Percentiles rank a stretch among this genome's conserved stretches.
Evolutionary conservation across 495 filamentous ascomycete genomes (phyloP).

Genomic region (Chaetomium cochliodes): DNA sequence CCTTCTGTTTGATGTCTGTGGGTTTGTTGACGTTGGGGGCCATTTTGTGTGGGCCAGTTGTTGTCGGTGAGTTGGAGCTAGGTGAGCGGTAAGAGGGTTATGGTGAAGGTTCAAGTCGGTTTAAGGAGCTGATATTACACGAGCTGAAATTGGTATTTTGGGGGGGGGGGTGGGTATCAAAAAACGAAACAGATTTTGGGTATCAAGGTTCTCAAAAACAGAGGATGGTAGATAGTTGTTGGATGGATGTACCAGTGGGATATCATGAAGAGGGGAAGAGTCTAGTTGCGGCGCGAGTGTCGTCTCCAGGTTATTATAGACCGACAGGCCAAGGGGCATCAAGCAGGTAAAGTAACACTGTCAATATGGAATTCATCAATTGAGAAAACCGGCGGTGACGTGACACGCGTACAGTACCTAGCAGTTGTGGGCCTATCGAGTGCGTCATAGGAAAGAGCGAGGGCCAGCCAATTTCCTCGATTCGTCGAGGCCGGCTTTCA

Average conservation of each 20-base stretch:
- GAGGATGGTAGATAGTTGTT: background rate
- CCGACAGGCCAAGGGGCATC: background rate
- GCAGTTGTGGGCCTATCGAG: conserved; percentile 4
- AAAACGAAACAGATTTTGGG: conserved; percentile 17
- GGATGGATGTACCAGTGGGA: background rate
- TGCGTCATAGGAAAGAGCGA: conserved; percentile 27
- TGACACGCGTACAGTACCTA: conserved; percentile 13
- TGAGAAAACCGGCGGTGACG: conserved; percentile 13
- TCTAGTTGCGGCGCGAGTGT: conserved; percentile 1
- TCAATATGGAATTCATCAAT: background rate
- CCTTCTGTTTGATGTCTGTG: conserved; percentile 58
- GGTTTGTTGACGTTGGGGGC: conserved; percentile 61
- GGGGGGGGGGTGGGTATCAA: conserved; percentile 32
- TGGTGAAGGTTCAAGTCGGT: background rate
- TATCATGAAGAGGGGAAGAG: background rate
- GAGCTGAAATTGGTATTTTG: background rate
- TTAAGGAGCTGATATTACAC: conserved; percentile 16
- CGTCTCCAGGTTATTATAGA: conserved; percentile 15
- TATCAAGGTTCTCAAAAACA: conserved; percentile 11
- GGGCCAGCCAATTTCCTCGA: conserved; percentile 16
- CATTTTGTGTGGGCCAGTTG: conserved; percentile 27
- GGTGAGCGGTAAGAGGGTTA: background rate
- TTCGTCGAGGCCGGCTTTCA: conserved; percentile 7
- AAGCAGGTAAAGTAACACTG: background rate
- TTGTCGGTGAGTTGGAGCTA: conserved; percentile 1